These are phyloP conservation scores for Clavariopsis aquatica DNA, from an alignment of 495 filamentous ascomycete genomes.

Conservation along the genomic window DNA sequence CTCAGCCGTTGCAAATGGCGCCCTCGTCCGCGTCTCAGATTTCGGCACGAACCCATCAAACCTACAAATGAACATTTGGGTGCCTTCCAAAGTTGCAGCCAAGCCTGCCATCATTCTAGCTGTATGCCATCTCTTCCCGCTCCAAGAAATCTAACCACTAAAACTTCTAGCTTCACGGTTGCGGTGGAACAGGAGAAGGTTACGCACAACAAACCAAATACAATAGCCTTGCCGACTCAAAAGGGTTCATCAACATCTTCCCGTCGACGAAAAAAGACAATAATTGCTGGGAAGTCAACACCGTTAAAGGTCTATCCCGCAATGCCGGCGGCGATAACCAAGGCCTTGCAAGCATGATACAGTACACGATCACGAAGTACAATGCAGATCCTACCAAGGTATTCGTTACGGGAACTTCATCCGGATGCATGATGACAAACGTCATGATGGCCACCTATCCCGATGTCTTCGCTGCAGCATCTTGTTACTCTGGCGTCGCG, in stretches of 20 bases:
- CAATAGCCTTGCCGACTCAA: constrained; percentile 11
- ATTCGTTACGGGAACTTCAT: constrained; percentile 13
- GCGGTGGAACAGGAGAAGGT: constrained; percentile 13
- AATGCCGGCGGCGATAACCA: constrained; percentile 21
- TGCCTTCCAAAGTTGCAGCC: constrained; percentile 27
- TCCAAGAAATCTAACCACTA: no score
- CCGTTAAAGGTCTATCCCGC: constrained; percentile 4
- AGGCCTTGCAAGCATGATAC: constrained; percentile 24
- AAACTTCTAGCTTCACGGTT: constrained; percentile 17
- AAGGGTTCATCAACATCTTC: constrained; percentile 25
- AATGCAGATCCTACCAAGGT: constrained; percentile 15
- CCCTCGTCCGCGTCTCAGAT: constrained; percentile 23
- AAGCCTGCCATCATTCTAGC: constrained; percentile 14
- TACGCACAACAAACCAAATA: constrained; percentile 2
- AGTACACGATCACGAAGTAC: constrained; percentile 22
- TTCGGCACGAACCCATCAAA: constrained; percentile 23
- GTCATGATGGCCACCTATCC: constrained; percentile 27
- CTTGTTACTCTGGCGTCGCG: constrained; percentile 21
- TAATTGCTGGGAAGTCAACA: constrained; percentile 30
- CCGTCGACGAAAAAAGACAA: constrained; percentile 18
- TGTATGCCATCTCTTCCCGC: neutral
- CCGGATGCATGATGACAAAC: constrained; percentile 27
- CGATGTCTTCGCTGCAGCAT: constrained; percentile 17
- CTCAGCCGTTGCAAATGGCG: constrained; percentile 10
- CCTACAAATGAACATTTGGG: constrained; percentile 51